phyloP scores from a whole-genome alignment of 495 filamentous ascomycete species.

The Zalerion maritima region DNA sequence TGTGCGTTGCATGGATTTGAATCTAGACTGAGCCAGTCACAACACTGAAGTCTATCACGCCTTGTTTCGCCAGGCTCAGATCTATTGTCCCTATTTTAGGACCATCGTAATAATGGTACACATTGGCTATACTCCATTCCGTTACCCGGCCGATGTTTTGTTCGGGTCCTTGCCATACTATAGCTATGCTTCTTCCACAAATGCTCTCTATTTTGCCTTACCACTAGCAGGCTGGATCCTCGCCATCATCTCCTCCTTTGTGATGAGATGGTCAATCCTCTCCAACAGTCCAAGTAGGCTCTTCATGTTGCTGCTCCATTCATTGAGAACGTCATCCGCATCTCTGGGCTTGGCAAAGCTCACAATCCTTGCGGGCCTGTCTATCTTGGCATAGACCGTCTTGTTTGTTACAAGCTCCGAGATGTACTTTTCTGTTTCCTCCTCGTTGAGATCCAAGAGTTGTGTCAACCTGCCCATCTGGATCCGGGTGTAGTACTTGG shows the following conservation, averaged over 20 bases:
- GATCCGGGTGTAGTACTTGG: slow-evolving; percentile 98
- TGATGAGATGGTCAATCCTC: slow-evolving; percentile 94
- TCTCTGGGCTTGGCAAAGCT: slow-evolving; percentile 87
- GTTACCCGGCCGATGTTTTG: too few relatives aligned
- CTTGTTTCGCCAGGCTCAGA: too few relatives aligned
- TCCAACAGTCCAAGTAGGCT: slow-evolving; percentile 81
- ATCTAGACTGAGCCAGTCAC: too few relatives aligned
- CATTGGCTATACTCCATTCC: too few relatives aligned
- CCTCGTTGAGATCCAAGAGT: slow-evolving; percentile 79
- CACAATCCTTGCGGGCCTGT: slow-evolving; percentile 80
- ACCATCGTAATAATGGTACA: too few relatives aligned
- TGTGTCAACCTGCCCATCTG: slow-evolving; percentile 75
- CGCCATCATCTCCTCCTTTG: slow-evolving; percentile 99
- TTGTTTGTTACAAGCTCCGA: slow-evolving; percentile 88
- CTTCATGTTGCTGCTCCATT: slow-evolving; percentile 99
- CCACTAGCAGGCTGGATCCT: slow-evolving; percentile 61
- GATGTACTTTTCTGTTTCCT: slow-evolving; percentile 96
- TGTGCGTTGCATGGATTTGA: too few relatives aligned
- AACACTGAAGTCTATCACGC: too few relatives aligned
- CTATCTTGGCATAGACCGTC: slow-evolving; percentile 96
- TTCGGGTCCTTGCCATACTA: slow-evolving; percentile 11
- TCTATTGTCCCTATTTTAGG: too few relatives aligned
- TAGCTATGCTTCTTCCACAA: slow-evolving; percentile 6
- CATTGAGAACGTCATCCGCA: slow-evolving; percentile 94
- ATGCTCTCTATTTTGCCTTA: slow-evolving; percentile 8